These are phyloP conservation scores for Saccharomycopsis fermentans DNA, from an alignment of 805 yeast genomes.

Conservation along the genomic window DNA sequence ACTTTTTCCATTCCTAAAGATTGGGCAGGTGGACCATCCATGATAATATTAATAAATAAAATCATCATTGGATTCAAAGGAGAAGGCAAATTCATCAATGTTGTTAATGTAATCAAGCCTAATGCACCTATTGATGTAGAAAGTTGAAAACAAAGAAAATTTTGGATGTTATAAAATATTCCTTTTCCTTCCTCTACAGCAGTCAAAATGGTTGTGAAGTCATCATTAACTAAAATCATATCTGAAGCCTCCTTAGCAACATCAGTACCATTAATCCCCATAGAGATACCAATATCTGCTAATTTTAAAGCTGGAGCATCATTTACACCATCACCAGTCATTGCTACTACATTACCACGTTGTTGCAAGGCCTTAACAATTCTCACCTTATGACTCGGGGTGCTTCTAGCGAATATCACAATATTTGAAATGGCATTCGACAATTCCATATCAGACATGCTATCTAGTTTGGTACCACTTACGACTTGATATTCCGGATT, in stretches of 20 bases:
- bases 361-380: conserved; percentile 84
- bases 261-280: conserved; percentile 92
- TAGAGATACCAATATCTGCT: conserved; percentile 93
- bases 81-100: conserved; percentile 79
- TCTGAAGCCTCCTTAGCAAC: conserved; percentile 98
- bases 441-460: conserved; percentile 60
- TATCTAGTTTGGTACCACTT: conserved; percentile 76
- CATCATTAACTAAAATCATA: conserved; percentile 95
- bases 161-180: conserved; percentile 90
- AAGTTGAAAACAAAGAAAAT: conserved; percentile 87
- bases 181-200: conserved; percentile 98
- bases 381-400: conserved; percentile 87
- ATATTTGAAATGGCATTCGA: conserved; percentile 71
- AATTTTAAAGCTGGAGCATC: conserved; percentile 97
- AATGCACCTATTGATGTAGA: conserved; percentile 95
- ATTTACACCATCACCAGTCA: conserved; percentile 99
- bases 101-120: conserved; percentile 77
- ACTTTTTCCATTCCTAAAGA: conserved; percentile 96
- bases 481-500: conserved; percentile 59
- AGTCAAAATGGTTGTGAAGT: conserved; percentile 82
- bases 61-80: conserved; percentile 98
- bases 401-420: conserved; percentile 86
- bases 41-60: conserved; percentile 89
- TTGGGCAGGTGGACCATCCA: conserved; percentile 99
- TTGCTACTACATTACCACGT: conserved; percentile 92